Base-by-base conservation (phyloP, 2,329 filamentous ascomycete genomes). In the Metarhizium anisopliae region DNA sequence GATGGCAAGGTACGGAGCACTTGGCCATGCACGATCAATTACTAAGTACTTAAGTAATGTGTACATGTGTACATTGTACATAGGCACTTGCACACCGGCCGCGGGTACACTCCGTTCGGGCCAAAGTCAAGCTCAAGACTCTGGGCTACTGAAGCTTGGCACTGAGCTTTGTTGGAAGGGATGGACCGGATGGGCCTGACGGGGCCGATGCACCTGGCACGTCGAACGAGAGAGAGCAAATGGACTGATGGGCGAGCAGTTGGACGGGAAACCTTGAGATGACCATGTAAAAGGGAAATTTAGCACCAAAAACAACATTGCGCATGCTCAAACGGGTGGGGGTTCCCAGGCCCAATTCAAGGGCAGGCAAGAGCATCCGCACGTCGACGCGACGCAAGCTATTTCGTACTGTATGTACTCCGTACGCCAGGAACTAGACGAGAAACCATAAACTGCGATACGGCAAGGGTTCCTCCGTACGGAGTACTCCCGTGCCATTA, bases 41-140 rank as follows among this genome's bases (percentile, higher is more conserved):
- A 25, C 25, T 4, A 25, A 18, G 18, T 18, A 18, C 18, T 18
- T 18, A 0, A 25, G 3, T 25, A 25, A 4, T 25, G 4, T 25
- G 3, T 25, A 25, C 25, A 25, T 4, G 25, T 25, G 25, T 25
- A 25, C 25, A 25, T 25, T 25, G 25, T 25, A 25, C 20, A 25
- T 25, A 25, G 25, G 25, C 25, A 25, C 3, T 25, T 25, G 25
- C 25, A 25, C 25, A 25, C 25, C 25, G 4, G 25, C 25, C 25
- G 25, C 25, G 3, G 25, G 25, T 25, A 25, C 25, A 25, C 25
- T 25, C 25, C 25, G 25, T 25, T 25, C 25, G 25, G 1, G 25
- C 25, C 35, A 36, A 36, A 13, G 35, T 36, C 35, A 36, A 55
- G 52, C 57, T 55, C 55, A 55, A 42, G 52, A 47, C 55, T 25